Evolutionary conservation across 306 rosid genomes (phyloP).

Genomic region (Acacia acuminata): DNA sequence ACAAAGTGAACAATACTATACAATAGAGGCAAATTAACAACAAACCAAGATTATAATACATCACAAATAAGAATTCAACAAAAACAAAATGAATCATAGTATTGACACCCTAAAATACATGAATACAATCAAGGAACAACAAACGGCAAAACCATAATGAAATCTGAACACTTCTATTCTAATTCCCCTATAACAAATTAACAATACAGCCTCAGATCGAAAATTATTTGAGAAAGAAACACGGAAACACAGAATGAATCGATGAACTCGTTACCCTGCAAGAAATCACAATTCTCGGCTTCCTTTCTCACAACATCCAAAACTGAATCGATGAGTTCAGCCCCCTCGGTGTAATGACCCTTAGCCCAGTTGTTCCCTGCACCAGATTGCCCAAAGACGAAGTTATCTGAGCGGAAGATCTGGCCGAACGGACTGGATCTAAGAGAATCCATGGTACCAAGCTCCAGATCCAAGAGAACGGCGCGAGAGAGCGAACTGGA

Average conservation of each 20-base stretch:
- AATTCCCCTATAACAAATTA: neutral
- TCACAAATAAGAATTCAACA: neutral
- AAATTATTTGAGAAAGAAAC: neutral
- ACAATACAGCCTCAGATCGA: neutral
- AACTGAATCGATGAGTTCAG: conserved; percentile 63
- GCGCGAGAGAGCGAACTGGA: too few species aligned
- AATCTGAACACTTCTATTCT: neutral
- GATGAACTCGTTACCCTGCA: conserved; percentile 46
- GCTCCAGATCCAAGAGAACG: conserved; percentile 71
- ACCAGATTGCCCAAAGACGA: conserved; percentile 71
- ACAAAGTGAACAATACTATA: too few species aligned
- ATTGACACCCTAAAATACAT: neutral
- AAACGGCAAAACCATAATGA: neutral
- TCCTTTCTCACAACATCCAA: conserved; percentile 71
- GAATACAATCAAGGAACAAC: neutral
- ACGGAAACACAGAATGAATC: neutral
- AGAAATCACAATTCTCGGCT: conserved; percentile 75
- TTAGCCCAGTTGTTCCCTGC: conserved; percentile 68
- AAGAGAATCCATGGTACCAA: conserved; percentile 62
- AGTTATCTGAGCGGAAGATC: conserved; percentile 67
- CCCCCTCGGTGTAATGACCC: conserved; percentile 68
- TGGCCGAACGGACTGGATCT: conserved; percentile 60
- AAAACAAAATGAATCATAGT: neutral
- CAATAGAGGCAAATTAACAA: neutral
- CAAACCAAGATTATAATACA: neutral